A percentile compares a stretch with the other conserved stretches of the same genome.
Evolutionary conservation across 768 basidiomycete genomes (phyloP).

Genomic region (Phlebiopsis gigantea): DNA sequence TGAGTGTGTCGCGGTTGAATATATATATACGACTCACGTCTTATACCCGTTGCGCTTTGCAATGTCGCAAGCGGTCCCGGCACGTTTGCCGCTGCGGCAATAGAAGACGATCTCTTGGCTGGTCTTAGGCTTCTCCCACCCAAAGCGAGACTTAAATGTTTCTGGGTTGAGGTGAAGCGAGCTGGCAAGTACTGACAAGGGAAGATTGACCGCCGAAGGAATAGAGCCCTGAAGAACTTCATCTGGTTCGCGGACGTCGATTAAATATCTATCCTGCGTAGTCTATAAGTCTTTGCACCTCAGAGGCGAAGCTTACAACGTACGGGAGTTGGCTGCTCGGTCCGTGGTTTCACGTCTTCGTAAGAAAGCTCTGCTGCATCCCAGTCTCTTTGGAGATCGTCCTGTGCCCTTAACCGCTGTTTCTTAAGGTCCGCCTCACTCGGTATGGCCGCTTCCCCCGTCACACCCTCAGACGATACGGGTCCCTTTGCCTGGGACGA

Average conservation of each 20-base stretch:
- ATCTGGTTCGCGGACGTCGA: constrained; percentile 91
- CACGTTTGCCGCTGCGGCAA: constrained; percentile 85
- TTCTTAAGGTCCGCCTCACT: not conserved
- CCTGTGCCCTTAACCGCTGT: constrained; percentile 2
- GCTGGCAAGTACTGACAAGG: constrained; percentile 69
- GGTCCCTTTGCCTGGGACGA: not conserved
- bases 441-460: not conserved
- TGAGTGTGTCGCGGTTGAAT: no score
- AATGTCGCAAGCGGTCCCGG: constrained; percentile 75
- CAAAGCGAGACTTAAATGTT: constrained; percentile 57
- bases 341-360: constrained; percentile 75
- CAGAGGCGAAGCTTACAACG: constrained; percentile 1
- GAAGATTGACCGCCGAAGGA: constrained; percentile 87
- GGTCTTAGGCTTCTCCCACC: constrained; percentile 68
- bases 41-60: constrained; percentile 77
- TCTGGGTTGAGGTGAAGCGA: constrained; percentile 54
- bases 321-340: constrained; percentile 69
- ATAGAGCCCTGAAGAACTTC: constrained; percentile 91
- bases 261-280: constrained; percentile 59
- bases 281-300: constrained; percentile 4
- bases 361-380: constrained; percentile 67
- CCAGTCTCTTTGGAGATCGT: constrained; percentile 65
- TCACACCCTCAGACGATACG: not conserved
- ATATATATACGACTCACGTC: constrained; percentile 63
- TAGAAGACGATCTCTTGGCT: constrained; percentile 82